Evolutionary conservation across 306 rosid genomes (phyloP).

Genomic region (Pueraria montana): DNA sequence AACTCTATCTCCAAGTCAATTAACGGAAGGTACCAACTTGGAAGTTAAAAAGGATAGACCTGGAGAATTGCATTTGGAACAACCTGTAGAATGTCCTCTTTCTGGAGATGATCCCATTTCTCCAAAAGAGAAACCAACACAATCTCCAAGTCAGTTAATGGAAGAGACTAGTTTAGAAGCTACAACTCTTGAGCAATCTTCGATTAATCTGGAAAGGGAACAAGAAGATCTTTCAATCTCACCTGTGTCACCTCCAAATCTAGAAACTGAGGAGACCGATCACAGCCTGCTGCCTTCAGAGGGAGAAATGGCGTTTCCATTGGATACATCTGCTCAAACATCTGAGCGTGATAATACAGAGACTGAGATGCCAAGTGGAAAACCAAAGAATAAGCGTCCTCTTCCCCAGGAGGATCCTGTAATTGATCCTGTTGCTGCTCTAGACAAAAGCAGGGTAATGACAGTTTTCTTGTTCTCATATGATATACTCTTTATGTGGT

Average conservation of each 20-base stretch:
- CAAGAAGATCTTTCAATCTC: conserved; percentile 48
- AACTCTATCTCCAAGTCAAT: conserved; percentile 46
- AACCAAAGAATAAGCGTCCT: conserved; percentile 67
- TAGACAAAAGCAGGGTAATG: conserved; percentile 92
- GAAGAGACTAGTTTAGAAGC: conserved; percentile 55
- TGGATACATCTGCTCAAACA: conserved; percentile 48
- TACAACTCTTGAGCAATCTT: conserved; percentile 50
- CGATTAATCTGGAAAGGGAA: conserved; percentile 53
- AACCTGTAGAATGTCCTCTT: conserved; percentile 45
- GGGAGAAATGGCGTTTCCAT: conserved; percentile 57
- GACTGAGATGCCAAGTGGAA: conserved; percentile 60
- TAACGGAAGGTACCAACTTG: conserved; percentile 41
- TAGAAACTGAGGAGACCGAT: conserved; percentile 57
- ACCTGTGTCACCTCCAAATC: conserved; percentile 48
- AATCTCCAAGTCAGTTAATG: conserved; percentile 51
- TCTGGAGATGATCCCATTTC: conserved; percentile 47
- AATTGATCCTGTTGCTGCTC: conserved; percentile 81
- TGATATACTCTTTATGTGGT: conserved; percentile 38
- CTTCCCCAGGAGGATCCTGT: conserved; percentile 76
- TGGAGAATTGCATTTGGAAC: conserved; percentile 40
- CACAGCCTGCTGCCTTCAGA: conserved; percentile 51
- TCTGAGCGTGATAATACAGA: conserved; percentile 53
- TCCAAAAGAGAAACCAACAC: conserved; percentile 37
- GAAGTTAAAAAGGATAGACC: conserved; percentile 26
- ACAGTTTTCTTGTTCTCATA: conserved; percentile 39